Evolutionary conservation across 73 alveolate species (phyloP), one percentile per base, ranked within the genome.

Genomic region (Paramecium sonneborni): DNA sequence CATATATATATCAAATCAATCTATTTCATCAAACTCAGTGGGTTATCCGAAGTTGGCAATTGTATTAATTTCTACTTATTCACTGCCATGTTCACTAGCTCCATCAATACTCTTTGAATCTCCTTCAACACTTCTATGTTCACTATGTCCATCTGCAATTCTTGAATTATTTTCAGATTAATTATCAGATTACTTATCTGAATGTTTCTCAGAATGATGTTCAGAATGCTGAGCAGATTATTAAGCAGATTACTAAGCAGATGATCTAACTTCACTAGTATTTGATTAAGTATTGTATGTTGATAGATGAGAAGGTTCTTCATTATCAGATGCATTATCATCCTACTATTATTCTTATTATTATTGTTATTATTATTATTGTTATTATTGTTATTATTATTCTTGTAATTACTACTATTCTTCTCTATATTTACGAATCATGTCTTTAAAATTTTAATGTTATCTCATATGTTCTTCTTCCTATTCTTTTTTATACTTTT

Each of bases 391-490:
- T 57, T 76, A 76, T 76, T 76, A 34, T n/a, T 11, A 88, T 85
- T 92, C 67, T 87, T 74, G 21, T 68, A 30, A 92, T 86, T 95
- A 92, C 85, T 89, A 68, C 72, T 96, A 85, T 92, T 96, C 84
- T 95, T 96, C 57, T 69, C 95, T 56, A 43, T 48, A 35, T 24
- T 52, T 76, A 14, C 84, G 92, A 26, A 96, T 88, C 98, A 96
- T 95, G 15, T 95, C 98, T 46, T 93, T 92, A 92, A 97, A 98
- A 74, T 96, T 93, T 23, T 57, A 28, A 58, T 93, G 98, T 87
- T 95, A 92, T 85, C 93, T 95, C 92, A 93, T 92, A 79, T 97
- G 98, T 70, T 92, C 97, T 35, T 96, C 99, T 43, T 97, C 98
- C 85, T 95, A 92, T 93, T 98, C 99, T 92, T 97, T 93, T 85